Percentiles rank a stretch among this genome's conserved stretches.
These are phyloP conservation scores for Galeopsis tetrahit DNA, from an alignment of 257 asterid species.

Conservation along the genomic window DNA sequence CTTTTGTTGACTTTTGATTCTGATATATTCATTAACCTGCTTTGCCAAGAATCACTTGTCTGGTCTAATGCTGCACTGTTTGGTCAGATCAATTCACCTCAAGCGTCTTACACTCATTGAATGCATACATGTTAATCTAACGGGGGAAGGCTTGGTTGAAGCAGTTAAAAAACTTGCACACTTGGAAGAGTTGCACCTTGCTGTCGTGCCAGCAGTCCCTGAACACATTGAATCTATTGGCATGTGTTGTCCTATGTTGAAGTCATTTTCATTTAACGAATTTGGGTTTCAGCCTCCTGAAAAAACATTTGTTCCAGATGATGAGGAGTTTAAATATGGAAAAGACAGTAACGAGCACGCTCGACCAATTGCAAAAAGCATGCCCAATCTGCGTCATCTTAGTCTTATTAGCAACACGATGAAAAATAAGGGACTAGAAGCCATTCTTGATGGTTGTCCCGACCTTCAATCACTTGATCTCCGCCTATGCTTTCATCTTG, in stretches of 20 bases:
- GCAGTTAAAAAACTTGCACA: conserved; percentile 41
- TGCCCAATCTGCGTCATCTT: conserved; percentile 50
- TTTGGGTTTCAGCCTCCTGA: too few relatives aligned
- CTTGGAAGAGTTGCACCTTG: conserved; percentile 59
- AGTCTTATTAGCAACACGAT: conserved; percentile 21
- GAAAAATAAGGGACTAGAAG: conserved; percentile 36
- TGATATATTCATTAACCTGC: neutral
- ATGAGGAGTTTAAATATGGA: neutral
- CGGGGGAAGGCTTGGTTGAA: conserved; percentile 31
- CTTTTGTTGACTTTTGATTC: neutral
- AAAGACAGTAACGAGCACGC: neutral
- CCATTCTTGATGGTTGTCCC: conserved; percentile 46
- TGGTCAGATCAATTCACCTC: conserved; percentile 45
- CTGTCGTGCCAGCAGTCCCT: neutral
- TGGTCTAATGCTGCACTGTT: neutral
- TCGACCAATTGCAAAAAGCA: conserved; percentile 24
- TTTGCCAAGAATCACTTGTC: neutral
- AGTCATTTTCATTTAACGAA: conserved; percentile 14
- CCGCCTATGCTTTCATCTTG: conserved; percentile 35
- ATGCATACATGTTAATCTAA: conserved; percentile 20
- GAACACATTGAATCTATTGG: conserved; percentile 37
- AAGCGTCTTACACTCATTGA: conserved; percentile 38
- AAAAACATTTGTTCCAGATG: too few relatives aligned
- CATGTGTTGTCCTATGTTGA: conserved; percentile 44
- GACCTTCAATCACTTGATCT: conserved; percentile 26